phyloP scores from a whole-genome alignment of 306 rosid species.

The Quercus engelmannii region DNA sequence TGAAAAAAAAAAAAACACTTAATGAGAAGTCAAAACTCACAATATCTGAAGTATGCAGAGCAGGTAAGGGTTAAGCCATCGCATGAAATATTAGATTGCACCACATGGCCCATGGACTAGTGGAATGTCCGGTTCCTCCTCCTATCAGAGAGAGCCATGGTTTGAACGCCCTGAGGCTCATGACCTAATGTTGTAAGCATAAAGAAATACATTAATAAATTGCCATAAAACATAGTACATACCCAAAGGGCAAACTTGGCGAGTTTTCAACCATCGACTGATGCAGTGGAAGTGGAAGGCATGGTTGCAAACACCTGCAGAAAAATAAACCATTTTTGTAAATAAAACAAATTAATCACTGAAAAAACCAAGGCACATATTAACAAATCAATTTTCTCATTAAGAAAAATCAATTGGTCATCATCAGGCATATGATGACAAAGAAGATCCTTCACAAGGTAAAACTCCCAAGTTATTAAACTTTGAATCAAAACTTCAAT shows the following conservation, averaged over 20 bases:
- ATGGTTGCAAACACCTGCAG: conserved; percentile 63
- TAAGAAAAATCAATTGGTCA: too few relatives aligned
- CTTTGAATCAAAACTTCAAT: not conserved
- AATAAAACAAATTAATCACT: not conserved
- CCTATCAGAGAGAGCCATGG: too few relatives aligned
- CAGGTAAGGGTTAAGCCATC: not conserved
- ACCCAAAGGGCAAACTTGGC: conserved; percentile 96
- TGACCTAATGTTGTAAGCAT: not conserved
- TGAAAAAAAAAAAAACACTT: not conserved
- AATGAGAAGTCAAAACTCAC: not conserved
- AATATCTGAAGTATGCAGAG: not conserved
- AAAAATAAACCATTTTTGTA: not conserved
- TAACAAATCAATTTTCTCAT: not conserved
- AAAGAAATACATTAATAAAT: not conserved
- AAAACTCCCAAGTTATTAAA: not conserved
- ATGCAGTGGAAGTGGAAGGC: conserved; percentile 98
- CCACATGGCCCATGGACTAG: too few relatives aligned
- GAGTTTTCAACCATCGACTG: conserved; percentile 91
- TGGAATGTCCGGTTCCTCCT: too few relatives aligned
- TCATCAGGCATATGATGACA: not conserved
- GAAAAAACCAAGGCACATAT: not conserved
- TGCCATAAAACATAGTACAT: conserved; percentile 16
- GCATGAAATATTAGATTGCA: not conserved
- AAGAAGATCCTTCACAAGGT: not conserved
- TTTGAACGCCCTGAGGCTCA: too few relatives aligned